phyloP scores from a whole-genome alignment of 208 protist species.

The Acanthamoeba royreba region DNA sequence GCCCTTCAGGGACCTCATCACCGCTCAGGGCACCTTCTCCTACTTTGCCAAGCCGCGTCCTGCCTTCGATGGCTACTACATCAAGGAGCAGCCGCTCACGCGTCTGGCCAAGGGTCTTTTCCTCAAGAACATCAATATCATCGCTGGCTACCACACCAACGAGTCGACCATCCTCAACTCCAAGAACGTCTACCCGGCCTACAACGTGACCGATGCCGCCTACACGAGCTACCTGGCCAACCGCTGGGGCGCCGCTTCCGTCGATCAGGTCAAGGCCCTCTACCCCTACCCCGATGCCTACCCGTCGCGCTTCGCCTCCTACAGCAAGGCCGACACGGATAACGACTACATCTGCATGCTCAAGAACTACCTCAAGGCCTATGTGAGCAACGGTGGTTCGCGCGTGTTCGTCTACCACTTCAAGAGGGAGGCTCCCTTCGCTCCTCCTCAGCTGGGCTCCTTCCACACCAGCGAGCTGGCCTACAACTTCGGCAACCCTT shows the following conservation, averaged over 20 bases:
- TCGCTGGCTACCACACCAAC: background rate
- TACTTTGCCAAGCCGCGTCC: background rate
- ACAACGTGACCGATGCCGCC: background rate
- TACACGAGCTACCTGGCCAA: background rate
- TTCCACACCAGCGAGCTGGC: background rate
- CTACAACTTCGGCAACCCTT: background rate
- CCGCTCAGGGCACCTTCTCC: background rate
- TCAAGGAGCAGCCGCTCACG: background rate
- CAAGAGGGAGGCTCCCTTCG: background rate
- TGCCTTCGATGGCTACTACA: background rate
- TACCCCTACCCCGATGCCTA: background rate
- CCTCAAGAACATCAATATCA: background rate
- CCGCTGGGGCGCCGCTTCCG: background rate
- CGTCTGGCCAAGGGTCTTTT: background rate
- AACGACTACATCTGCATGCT: background rate
- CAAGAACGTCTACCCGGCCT: background rate
- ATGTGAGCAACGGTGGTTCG: background rate
- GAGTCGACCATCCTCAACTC: background rate
- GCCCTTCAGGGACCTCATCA: background rate
- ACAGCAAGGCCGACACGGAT: background rate
- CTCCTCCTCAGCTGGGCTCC: background rate
- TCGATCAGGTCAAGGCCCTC: background rate
- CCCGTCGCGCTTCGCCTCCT: background rate
- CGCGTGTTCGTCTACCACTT: background rate
- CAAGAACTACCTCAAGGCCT: constrained; percentile 4